phyloP scores from a whole-genome alignment of 208 protist species.

The Leishmania martiniquensis region DNA sequence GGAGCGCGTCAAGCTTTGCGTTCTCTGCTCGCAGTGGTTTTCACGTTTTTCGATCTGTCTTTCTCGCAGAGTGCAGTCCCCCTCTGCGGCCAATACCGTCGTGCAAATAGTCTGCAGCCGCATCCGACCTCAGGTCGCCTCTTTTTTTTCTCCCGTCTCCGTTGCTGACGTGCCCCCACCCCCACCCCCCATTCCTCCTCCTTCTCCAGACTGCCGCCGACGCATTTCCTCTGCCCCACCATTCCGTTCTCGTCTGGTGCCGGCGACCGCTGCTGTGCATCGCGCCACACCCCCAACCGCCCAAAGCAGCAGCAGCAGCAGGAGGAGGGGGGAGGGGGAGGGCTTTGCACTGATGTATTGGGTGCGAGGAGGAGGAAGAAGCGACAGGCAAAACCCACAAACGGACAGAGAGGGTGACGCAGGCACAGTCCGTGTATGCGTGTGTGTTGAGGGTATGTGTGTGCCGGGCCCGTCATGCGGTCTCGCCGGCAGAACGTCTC shows the following conservation, averaged over 20 bases:
- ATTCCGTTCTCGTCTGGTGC: background rate
- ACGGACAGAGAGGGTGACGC: background rate
- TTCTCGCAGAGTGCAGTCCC: too few species aligned
- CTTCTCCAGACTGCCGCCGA: background rate
- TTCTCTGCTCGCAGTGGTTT: too few species aligned
- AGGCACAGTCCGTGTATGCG: background rate
- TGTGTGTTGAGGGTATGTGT: too few species aligned
- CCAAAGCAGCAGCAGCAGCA: too few species aligned
- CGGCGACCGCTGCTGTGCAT: background rate
- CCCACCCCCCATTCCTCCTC: background rate
- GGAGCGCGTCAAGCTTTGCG: background rate
- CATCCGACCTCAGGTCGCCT: background rate
- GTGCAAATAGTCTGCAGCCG: background rate
- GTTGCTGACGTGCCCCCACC: background rate
- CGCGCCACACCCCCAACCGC: background rate
- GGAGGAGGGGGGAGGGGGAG: too few species aligned
- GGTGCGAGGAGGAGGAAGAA: background rate
- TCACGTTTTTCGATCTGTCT: background rate
- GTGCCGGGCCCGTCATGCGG: conserved; percentile 20
- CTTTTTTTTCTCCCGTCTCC: too few species aligned
- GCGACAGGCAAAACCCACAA: background rate
- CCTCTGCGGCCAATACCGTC: background rate
- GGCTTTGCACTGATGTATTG: too few species aligned
- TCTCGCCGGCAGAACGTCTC: conserved; percentile 28
- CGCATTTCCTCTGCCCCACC: background rate